Conservation (phyloP, 371 early-diverging fungal species). For the Chytridium lagenaria region DNA sequence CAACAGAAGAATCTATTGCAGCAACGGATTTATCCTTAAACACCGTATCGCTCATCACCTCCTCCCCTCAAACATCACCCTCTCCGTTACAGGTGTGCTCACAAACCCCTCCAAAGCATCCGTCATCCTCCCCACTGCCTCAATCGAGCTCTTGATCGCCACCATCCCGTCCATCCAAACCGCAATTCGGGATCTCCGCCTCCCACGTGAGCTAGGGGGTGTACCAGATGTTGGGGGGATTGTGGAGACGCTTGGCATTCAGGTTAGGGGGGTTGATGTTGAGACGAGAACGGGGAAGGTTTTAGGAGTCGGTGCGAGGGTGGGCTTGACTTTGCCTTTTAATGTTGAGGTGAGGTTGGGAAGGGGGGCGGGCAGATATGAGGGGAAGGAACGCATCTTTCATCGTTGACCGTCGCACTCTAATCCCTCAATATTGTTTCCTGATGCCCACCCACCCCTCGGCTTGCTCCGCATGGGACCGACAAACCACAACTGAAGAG, state of each 20-base stretch:
- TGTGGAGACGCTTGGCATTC: neutral
- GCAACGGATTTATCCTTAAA: neutral
- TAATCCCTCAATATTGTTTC: too few relatives aligned
- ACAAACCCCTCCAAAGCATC: slow-evolving; percentile 14
- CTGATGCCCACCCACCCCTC: too few relatives aligned
- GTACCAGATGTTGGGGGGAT: neutral
- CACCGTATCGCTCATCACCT: neutral
- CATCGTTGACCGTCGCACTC: too few relatives aligned
- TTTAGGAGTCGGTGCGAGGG: slow-evolving; percentile 4
- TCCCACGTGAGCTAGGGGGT: slow-evolving; percentile 5
- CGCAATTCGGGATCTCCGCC: slow-evolving; percentile 31
- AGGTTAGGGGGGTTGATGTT: neutral
- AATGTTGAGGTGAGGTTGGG: neutral
- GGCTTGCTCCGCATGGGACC: too few relatives aligned
- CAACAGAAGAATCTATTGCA: slow-evolving; percentile 1
- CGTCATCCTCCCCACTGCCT: neutral
- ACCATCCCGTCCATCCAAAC: slow-evolving; percentile 32
- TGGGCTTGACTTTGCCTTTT: slow-evolving; percentile 6
- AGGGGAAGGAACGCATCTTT: too few relatives aligned
- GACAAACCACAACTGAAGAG: too few relatives aligned
- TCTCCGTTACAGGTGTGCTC: neutral
- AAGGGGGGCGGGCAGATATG: too few relatives aligned
- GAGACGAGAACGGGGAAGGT: neutral
- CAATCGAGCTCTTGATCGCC: neutral
- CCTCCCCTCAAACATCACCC: neutral